Percentiles rank a stretch among this genome's conserved stretches.
Conservation (phyloP, 2,329 filamentous ascomycete genomes). For the Botryotinia globosa region DNA sequence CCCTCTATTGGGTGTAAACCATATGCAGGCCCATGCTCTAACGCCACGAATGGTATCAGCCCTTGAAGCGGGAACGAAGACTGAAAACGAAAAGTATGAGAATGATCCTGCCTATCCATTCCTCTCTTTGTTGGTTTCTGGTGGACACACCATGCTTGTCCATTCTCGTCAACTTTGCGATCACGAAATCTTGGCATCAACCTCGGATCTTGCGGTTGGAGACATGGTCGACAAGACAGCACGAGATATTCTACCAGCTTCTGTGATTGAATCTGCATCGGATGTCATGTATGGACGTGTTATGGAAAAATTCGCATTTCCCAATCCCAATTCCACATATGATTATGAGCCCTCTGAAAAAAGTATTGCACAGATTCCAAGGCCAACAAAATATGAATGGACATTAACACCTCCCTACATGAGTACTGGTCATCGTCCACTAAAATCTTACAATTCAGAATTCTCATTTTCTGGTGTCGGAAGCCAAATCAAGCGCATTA, state of each 20-base stretch:
- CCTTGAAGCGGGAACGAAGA: conserved; percentile 39
- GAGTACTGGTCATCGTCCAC: conserved; percentile 47
- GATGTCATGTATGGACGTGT: conserved; percentile 77
- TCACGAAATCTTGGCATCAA: conserved; percentile 71
- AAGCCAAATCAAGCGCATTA: conserved; percentile 60
- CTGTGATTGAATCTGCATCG: conserved; percentile 51
- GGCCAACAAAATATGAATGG: conserved; percentile 59
- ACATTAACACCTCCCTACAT: conserved; percentile 64
- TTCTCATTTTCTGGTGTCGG: conserved; percentile 76
- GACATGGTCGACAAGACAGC: conserved; percentile 88
- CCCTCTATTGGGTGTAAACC: conserved; percentile 82
- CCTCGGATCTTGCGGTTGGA: conserved; percentile 81
- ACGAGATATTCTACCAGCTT: conserved; percentile 66
- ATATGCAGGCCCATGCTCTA: conserved; percentile 96
- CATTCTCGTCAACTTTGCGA: conserved; percentile 65
- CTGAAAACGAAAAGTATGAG: background rate
- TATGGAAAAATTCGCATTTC: conserved; percentile 78
- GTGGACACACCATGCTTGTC: conserved; percentile 86
- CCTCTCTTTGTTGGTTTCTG: conserved; percentile 82
- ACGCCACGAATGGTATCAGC: conserved; percentile 76
- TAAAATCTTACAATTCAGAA: conserved; percentile 34
- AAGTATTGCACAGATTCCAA: conserved; percentile 52
- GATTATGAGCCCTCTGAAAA: conserved; percentile 50
- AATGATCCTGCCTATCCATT: conserved; percentile 69
- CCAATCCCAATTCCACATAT: conserved; percentile 42